phyloP scores from a whole-genome alignment of 768 basidiomycete genomes.

The Chiua virens region DNA sequence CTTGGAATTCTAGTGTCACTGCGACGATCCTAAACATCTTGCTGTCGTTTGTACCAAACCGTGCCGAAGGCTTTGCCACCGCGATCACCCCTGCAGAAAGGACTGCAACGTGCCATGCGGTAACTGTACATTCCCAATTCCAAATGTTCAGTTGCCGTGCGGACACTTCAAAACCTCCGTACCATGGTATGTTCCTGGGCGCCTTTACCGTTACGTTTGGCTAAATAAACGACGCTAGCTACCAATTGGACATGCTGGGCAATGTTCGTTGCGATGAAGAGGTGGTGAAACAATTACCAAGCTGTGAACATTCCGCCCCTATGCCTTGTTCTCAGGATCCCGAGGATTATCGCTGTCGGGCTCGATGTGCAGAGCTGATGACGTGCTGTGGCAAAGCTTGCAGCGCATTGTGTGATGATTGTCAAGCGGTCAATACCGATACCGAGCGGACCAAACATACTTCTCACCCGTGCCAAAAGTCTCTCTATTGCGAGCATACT shows the following conservation, averaged over 20 bases:
- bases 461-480: constrained; percentile 49
- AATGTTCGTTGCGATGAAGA: constrained; percentile 42
- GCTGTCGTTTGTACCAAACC: constrained; percentile 45
- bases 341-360: constrained; percentile 37
- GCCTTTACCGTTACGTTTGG: neutral
- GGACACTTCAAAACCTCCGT: constrained; percentile 48
- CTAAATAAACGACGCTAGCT: constrained; percentile 33
- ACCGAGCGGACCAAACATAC: constrained; percentile 35
- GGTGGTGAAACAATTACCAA: constrained; percentile 44
- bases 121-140: constrained; percentile 47
- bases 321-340: constrained; percentile 52
- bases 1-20: constrained; percentile 48
- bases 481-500: constrained; percentile 54
- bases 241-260: constrained; percentile 44
- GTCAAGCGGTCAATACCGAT: constrained; percentile 34
- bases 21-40: constrained; percentile 56
- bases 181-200: constrained; percentile 44
- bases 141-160: constrained; percentile 53
- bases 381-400: constrained; percentile 56
- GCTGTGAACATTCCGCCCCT: constrained; percentile 52
- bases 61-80: constrained; percentile 53
- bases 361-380: constrained; percentile 45
- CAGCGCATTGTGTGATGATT: constrained; percentile 46
- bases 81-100: constrained; percentile 58
- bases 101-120: constrained; percentile 55